Evolutionary conservation across 192 early-diverging fungal species (phyloP), one percentile per base, ranked within the genome.

Genomic region (Dissophora globulifera): DNA sequence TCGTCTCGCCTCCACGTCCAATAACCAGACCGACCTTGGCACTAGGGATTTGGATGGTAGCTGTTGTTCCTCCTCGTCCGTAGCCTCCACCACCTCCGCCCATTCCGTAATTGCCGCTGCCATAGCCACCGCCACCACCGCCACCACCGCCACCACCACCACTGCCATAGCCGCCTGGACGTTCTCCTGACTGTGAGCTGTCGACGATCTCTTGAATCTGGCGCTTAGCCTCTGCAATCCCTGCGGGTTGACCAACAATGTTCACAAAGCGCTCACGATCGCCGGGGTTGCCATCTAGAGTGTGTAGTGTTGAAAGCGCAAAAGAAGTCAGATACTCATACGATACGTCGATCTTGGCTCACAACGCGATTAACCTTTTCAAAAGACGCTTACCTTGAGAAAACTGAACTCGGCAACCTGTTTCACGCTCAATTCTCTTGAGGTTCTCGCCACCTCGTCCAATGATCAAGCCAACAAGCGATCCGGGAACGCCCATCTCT

Each of bases 11-110:
- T 40, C 90, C 85, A 30, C 88, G 76, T 20, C 91, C 91, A 79
- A 96, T 96, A 7, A 96, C 89, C 33, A 96, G 80, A 0, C 95
- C 95, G 9, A 96, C 93, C 58, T 90, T 90, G 51, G 71, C 56
- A 27, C 80, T 82, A 19, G 90, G 90, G 55, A 91, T 86, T 57
- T 83, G 78, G 16, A 91, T 86, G 15, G 83, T 80, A n/a, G 79
- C 57, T 15, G 64, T 81, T 15, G 69, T 55, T 6, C 79, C 69
- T 53, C 70, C 57, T 38, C 74, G 30, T 26, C 78, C 66, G 53
- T 82, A 35, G 33, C 80, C 41, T 50, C 61, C 53, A 29, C 59
- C 32, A 42, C 55, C 42, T 40, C 78, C 58, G 57, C 57, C 17
- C n/a, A n/a, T n/a, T n/a, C n/a, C n/a, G n/a, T n/a, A n/a, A n/a